Conservation (phyloP, 345 rosid species). For the Acer yangbiense region DNA sequence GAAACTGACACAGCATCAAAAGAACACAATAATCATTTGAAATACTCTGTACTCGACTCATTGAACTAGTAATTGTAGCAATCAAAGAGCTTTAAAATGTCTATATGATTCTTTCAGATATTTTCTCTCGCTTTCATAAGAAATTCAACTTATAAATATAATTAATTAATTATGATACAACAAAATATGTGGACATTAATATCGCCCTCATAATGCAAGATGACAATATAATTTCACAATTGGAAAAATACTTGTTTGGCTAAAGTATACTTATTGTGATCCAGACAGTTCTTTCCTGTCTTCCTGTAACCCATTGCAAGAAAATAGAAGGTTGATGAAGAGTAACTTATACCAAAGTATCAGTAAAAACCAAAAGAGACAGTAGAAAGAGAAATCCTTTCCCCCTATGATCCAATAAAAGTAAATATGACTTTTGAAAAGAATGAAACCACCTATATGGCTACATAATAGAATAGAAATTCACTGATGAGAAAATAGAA, state of each 20-base stretch:
- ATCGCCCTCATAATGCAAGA: not conserved
- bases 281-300: not conserved
- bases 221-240: not conserved
- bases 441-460: not conserved
- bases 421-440: not conserved
- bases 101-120: not conserved
- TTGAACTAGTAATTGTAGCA: not conserved
- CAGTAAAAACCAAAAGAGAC: not conserved
- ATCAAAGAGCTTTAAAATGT: slow-evolving; percentile 6
- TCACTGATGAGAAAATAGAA: not conserved
- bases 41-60: not conserved
- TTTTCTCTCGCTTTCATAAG: not conserved
- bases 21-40: not conserved
- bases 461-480: too few relatives aligned
- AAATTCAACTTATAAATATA: not conserved
- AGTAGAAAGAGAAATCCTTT: not conserved
- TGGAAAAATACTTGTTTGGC: not conserved
- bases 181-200: slow-evolving; percentile 1
- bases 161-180: not conserved
- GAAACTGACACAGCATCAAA: not conserved
- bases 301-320: not conserved
- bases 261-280: not conserved
- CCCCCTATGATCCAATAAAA: not conserved
- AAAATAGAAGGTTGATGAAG: not conserved
- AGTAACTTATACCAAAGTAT: not conserved